These are phyloP conservation scores for Melaleuca alternifolia DNA, from an alignment of 345 rosid genomes.

Conservation along the genomic window DNA sequence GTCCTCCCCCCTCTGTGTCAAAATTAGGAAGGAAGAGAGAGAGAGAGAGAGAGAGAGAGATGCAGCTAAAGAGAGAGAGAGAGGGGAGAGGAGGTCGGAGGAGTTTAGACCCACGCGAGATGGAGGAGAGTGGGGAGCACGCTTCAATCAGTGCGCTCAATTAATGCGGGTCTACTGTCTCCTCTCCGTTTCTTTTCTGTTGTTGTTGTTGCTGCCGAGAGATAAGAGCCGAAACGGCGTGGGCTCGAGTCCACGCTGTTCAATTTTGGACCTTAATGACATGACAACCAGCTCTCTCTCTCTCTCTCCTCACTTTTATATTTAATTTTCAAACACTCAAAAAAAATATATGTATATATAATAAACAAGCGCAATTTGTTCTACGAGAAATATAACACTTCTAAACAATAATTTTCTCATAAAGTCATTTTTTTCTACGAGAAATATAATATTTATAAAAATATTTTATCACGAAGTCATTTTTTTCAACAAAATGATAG, in stretches of 20 bases:
- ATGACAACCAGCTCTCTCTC: neutral
- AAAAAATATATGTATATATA: neutral
- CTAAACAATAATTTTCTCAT: too few species aligned
- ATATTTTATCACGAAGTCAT: too few species aligned
- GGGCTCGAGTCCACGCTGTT: neutral
- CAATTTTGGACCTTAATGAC: neutral
- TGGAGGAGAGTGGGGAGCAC: neutral
- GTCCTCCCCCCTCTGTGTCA: neutral
- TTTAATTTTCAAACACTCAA: neutral
- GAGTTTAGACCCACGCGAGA: neutral
- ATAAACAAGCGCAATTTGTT: neutral
- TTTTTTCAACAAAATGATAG: too few species aligned
- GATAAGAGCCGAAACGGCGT: neutral
- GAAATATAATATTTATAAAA: too few species aligned
- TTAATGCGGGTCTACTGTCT: neutral
- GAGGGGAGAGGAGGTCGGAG: neutral
- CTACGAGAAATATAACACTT: too few species aligned
- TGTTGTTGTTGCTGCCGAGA: neutral
- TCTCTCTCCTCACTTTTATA: neutral
- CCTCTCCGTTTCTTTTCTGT: neutral
- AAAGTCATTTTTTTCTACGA: too few species aligned
- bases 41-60: neutral
- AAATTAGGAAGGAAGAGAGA: neutral
- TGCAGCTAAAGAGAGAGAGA: neutral
- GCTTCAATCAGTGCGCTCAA: neutral